Base-by-base conservation (phyloP, 768 basidiomycete species). In the Phanerochaete carnosa region DNA sequence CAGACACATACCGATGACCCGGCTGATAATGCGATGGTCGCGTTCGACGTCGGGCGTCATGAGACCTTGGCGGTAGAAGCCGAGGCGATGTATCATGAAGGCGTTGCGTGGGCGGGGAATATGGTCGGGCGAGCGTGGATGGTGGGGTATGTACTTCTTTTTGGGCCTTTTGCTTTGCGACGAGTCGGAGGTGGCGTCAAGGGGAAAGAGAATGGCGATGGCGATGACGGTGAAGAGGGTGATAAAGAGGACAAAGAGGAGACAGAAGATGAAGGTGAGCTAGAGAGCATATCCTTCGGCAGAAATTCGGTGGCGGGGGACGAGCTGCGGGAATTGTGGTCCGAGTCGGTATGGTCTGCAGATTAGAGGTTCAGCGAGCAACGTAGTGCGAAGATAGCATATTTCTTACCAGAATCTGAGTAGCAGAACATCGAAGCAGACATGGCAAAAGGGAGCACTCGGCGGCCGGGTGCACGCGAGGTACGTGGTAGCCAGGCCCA, bases 21-120 rank as follows among this genome's bases (percentile, higher is more conserved):
- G 80, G 60, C 86, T 89, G 59, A 94, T 83, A 56, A 84, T 81
- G 70, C 90, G 86, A 69, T 94, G 91, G 55, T 89, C 84, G 60
- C 76, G 80, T 74, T 90, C 89, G 56, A 83, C 75, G 39, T 73
- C 72, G 1, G 79, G 78, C 51, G 83, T 83, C 30, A 47, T 70
- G 37, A 79, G 75, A 2, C 78, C 74, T 62, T 80, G 80, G 54
- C 76, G 74, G 74, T 89, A 81, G 51, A 89, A 82, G 68, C 81
- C 83, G 22, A 85, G 90, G 46, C 92, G 86, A 70, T 84, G 94
- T 61, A 93, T 77, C 74, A 94, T 92, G 79, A 94, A 95, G 11
- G 92, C 87, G 68, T 95, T 95, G 53, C 88, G 81, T 1, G 93
- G 93, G 13, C 92, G 86, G 33, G 85, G 86, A 33, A 91, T 82